Evolutionary conservation across 306 rosid genomes (phyloP), one percentile per base, ranked within the genome.

Genomic region (Prunus padus): DNA sequence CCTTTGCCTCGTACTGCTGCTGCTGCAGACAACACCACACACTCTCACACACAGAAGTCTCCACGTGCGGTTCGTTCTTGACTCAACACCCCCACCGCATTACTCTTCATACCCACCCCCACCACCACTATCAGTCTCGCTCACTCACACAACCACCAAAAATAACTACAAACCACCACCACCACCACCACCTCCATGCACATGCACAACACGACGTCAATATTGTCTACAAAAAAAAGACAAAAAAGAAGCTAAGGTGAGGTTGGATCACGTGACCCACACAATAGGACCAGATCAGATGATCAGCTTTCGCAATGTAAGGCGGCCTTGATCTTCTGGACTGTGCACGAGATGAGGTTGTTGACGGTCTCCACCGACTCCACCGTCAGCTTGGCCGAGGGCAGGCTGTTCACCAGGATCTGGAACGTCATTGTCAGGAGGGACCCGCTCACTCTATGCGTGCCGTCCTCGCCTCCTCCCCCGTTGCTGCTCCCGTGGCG

Each of bases 51-150:
- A 92, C n/a, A 92, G 96, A 92, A 75, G 66, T 80, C 72, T 74
- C 54, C 77, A 25, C 61, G 84, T 80, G 86, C 87, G 99, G 99
- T 96, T 92, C 99, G 99, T 92, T 96, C 98, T 95, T 95, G 98
- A 95, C 98, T 95, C 97, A 83, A 84, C 86, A 90, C 84, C 87
- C 95, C 68, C 76, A 11, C 65, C 57, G 62, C 76, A 83, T n/a
- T 75, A 80, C 75, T 67, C 75, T 8, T 72, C 55, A n/a, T 47
- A 67, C 73, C 67, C 20, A 57, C 54, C 76, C 45, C 74, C 65
- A 57, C 67, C 20, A 57, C 54, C 76, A 50, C 74, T 65, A 57
- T 16, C n/a, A 8, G 13, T 20, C 64, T 7, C 77, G 69, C 86
- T 72, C 76, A 79, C 74, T 69, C 56, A 25, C 44, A 10, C 49